Evolutionary conservation across 768 basidiomycete species (phyloP), one percentile per base, ranked within the genome.

Genomic region (Suillus placidus): DNA sequence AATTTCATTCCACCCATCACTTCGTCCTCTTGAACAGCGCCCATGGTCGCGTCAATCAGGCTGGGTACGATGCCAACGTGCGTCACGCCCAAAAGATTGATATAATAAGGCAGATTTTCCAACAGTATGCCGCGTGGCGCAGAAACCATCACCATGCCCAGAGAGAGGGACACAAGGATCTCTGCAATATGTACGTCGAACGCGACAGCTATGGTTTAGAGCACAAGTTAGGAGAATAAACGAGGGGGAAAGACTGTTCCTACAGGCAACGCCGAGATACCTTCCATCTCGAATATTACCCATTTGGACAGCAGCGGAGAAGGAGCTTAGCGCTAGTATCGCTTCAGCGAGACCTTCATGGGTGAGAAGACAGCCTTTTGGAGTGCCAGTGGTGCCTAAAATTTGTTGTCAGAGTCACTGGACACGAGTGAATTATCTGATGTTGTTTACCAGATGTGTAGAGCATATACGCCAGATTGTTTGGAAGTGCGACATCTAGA

Each of bases 21-120:
- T 56, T 75, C 76, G 30, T 69, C 68, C 63, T 72, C 71, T 52
- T 77, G 69, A 13, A 71, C 64, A n/a, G 73, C 61, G 58, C 68
- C 68, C 71, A 85, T 72, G 13, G 82, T 83, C 4, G 83, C 84
- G 67, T 85, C 84, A 56, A 85, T 83, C 66, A 85, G 70, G 69
- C 84, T 84, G 6, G 84, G 84, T 20, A 85, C 84, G 45, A 85
- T 81, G 8, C 83, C 83, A 49, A 85, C 70, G 68, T 85, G 84
- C 3, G 84, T 84, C 32, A 85, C 75, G 5, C 74, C 77, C 61
- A 84, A 79, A 63, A 79, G 73, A 30, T 68, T 69, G 16, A 80
- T 77, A 23, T 83, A 78, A 54, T 79, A 72, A 51, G 82, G 77
- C 18, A 85, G 74, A 35, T 84, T 74, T 68, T 82, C 81, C 30